phyloP scores from a whole-genome alignment of 2,329 filamentous ascomycete species.

The Escovopsis weberi region DNA sequence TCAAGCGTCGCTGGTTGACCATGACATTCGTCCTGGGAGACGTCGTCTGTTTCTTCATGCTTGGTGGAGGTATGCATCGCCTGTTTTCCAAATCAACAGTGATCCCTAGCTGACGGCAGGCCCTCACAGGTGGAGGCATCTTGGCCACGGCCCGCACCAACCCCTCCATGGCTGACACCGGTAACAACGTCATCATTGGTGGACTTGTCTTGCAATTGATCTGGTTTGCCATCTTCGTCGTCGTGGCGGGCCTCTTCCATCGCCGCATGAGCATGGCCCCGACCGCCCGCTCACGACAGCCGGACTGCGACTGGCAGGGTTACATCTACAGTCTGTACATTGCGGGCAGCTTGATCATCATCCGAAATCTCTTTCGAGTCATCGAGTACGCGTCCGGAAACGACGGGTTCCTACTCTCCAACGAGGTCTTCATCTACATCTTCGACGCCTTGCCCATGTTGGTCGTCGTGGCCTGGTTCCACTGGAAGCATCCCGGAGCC shows the following conservation, averaged over 20 bases:
- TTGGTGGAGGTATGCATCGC: not conserved
- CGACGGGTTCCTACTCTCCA: constrained; percentile 22
- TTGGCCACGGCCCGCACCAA: constrained; percentile 12
- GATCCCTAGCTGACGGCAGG: no score
- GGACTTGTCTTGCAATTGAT: constrained; percentile 43
- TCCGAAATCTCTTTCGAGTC: constrained; percentile 30
- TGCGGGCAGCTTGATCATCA: constrained; percentile 24
- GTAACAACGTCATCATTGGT: constrained; percentile 38
- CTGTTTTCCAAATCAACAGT: not conserved
- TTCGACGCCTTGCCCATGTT: constrained; percentile 22
- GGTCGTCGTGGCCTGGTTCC: constrained; percentile 9
- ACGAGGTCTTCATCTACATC: constrained; percentile 29
- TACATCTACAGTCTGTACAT: constrained; percentile 23
- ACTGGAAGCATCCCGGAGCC: constrained; percentile 9
- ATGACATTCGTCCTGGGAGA: constrained; percentile 41
- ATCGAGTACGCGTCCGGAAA: constrained; percentile 32
- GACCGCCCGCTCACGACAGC: constrained; percentile 1
- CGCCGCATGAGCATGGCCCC: constrained; percentile 11
- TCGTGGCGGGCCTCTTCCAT: constrained; percentile 35
- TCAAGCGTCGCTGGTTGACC: constrained; percentile 29
- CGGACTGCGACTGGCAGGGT: constrained; percentile 17
- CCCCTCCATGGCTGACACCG: constrained; percentile 14
- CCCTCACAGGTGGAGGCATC: constrained; percentile 11
- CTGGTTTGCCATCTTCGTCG: constrained; percentile 40
- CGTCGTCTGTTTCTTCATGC: constrained; percentile 28